phyloP scores from a whole-genome alignment of 2,329 filamentous ascomycete genomes.

The Colletotrichum higginsianum region DNA sequence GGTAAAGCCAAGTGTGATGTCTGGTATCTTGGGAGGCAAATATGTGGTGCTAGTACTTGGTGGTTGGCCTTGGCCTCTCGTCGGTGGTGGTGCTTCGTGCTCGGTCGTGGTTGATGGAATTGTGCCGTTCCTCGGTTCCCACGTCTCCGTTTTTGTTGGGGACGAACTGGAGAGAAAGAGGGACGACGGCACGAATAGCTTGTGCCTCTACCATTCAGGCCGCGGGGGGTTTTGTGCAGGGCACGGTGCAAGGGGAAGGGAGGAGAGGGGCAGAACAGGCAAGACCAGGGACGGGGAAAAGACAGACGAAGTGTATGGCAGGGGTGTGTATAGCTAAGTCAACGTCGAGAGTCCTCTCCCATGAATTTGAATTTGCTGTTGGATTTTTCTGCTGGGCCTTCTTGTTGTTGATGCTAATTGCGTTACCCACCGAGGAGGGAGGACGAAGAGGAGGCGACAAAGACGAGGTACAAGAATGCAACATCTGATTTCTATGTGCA shows the following conservation, averaged over 20 bases:
- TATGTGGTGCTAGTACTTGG: conserved; percentile 5
- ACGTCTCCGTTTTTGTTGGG: conserved; percentile 41
- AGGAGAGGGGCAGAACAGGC: conserved; percentile 1
- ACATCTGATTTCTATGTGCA: neutral
- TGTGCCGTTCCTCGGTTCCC: conserved; percentile 21
- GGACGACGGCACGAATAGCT: conserved; percentile 7
- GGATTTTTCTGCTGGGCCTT: conserved; percentile 31
- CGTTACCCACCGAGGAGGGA: conserved; percentile 31
- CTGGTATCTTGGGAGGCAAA: neutral
- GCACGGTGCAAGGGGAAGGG: conserved; percentile 35
- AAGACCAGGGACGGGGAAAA: conserved; percentile 17
- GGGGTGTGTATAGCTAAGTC: conserved; percentile 12
- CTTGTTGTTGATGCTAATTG: neutral
- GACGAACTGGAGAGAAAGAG: conserved; percentile 39
- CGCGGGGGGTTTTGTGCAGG: conserved; percentile 35
- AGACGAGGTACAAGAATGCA: conserved; percentile 3
- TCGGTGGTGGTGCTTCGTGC: conserved; percentile 3
- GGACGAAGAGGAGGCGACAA: conserved; percentile 23
- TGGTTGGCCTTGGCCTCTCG: neutral
- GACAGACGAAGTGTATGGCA: conserved; percentile 23
- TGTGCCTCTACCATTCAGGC: conserved; percentile 5
- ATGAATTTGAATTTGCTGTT: neutral
- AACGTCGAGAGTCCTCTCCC: no score
- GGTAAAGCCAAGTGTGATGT: conserved; percentile 5
- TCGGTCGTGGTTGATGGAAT: conserved; percentile 1